Base-by-base conservation (phyloP, 768 basidiomycete species). In the Clavaria fumosa region DNA sequence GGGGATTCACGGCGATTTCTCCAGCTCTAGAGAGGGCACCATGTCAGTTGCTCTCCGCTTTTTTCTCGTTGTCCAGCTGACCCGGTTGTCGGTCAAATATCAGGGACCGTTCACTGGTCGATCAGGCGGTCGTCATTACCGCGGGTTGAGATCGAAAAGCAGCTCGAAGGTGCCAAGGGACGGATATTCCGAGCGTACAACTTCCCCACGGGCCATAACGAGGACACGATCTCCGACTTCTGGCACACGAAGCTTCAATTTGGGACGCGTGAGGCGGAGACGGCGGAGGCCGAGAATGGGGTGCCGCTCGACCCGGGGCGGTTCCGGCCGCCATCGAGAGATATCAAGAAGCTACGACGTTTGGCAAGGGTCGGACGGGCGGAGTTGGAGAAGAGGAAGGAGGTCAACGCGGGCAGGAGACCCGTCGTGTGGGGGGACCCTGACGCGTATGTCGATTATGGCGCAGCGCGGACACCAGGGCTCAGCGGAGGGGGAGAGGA, bases 51-150 rank as follows among this genome's bases (percentile, higher is more conserved):
- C n/a, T n/a, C n/a, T n/a, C n/a, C n/a, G n/a, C n/a, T n/a, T n/a
- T n/a, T n/a, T n/a, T n/a, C n/a, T n/a, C n/a, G n/a, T n/a, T n/a
- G n/a, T n/a, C n/a, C n/a, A n/a, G n/a, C n/a, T n/a, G n/a, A n/a
- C n/a, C n/a, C n/a, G n/a, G n/a, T n/a, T n/a, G n/a, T n/a, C n/a
- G n/a, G n/a, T n/a, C n/a, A n/a, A n/a, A n/a, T n/a, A n/a, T n/a
- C 44, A 85, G 83, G 81, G 80, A 62, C 61, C 1, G 45, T 75
- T 15, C 63, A 69, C 9, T 88, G 77, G 63, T 59, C 61, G 24
- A 57, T 85, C 28, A 54, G 56, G 0, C 62, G 59, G 14, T 60
- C 67, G 7, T 39, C 53, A 2, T 46, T 53, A 9, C 50, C 50
- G 3, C 50, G 52, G 3, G 48, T 43, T 0, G 54, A 59, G 2